Base-by-base conservation (phyloP, 1,284 basidiomycete species). In the Cryptococcus floricola region DNA sequence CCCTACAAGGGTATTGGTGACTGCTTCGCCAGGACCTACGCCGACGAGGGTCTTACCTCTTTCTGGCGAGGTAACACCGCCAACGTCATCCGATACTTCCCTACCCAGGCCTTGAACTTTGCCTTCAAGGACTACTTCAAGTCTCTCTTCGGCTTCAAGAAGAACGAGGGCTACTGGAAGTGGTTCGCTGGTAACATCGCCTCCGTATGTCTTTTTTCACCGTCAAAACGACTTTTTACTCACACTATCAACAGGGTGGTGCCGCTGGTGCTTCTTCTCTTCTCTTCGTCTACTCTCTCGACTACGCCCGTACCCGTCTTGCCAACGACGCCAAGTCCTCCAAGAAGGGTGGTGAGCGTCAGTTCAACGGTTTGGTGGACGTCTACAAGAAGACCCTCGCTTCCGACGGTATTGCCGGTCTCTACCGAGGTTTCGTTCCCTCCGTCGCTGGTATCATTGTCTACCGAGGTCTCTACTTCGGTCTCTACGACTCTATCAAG, bases 231-330 rank as follows among this genome's bases (percentile, higher is more conserved):
- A 14, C 23, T 9, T 13, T 10, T 12, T 25, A 19, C 44, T 51
- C 48, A 50, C 23, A 23, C 14, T 19, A 9, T 5, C 25, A 18
- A 52, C 39, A 64, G 66, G 94, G 94, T 91, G 92, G 87, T 86
- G 92, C 88, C 67, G 92, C 92, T 77, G 92, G 92, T 87, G 92
- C 92, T 61, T 89, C 92, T 8, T 97, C 94, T 39, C 81, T 95
- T 54, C 87, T 97, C 76, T 96, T 97, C 79, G 93, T 96, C 78
- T 96, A 97, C 86, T 95, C 93, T 39, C 87, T 97, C 62, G 93
- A 96, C 73, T 95, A 92, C 73, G 93, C 93, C 63, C 91, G 93
- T 87, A 96, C 93, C 56, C 92, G 93, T 84, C 87, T 96, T 65
- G 92, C 93, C 77, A 95, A 94, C 79, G 93, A 97, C 75, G 89